phyloP scores from a whole-genome alignment of 1,284 basidiomycete species.

The Pseudozyma sp. region DNA sequence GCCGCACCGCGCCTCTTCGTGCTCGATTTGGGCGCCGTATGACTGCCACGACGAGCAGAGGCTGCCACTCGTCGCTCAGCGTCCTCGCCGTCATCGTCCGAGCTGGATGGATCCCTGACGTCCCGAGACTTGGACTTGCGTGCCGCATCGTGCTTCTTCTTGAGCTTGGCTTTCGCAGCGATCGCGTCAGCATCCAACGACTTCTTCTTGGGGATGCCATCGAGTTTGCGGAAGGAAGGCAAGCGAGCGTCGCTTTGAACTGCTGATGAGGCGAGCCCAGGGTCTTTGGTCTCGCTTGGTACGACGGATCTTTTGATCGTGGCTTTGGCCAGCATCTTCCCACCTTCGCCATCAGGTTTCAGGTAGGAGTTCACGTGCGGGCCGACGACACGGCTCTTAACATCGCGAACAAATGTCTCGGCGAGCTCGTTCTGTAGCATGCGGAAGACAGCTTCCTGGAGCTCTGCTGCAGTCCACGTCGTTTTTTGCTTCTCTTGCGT shows the following conservation, averaged over 20 bases:
- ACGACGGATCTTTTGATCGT: conserved; percentile 20
- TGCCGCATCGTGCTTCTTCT: conserved; percentile 2
- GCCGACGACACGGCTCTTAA: conserved; percentile 76
- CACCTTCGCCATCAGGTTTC: conserved; percentile 71
- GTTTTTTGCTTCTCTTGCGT: conserved; percentile 68
- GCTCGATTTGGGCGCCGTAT: conserved; percentile 7
- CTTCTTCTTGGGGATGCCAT: conserved; percentile 10
- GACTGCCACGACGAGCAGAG: conserved; percentile 6
- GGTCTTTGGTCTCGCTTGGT: not conserved
- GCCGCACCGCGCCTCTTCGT: conserved; percentile 30
- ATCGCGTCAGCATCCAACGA: conserved; percentile 1
- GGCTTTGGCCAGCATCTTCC: conserved; percentile 35
- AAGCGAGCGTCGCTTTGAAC: conserved; percentile 24
- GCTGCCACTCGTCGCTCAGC: not conserved
- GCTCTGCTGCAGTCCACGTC: conserved; percentile 74
- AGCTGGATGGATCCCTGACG: conserved; percentile 6
- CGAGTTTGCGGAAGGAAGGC: conserved; percentile 53
- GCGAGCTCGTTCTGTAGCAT: conserved; percentile 77
- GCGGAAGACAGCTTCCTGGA: conserved; percentile 75
- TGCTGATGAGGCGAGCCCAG: not conserved
- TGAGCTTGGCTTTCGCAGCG: conserved; percentile 11
- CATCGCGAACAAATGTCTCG: conserved; percentile 76
- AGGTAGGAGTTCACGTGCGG: conserved; percentile 74
- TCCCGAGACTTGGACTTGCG: conserved; percentile 15
- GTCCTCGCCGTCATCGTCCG: conserved; percentile 27